These are phyloP conservation scores for Metarhizium sp. DNA, from an alignment of 2,329 filamentous ascomycete species.

Conservation along the genomic window DNA sequence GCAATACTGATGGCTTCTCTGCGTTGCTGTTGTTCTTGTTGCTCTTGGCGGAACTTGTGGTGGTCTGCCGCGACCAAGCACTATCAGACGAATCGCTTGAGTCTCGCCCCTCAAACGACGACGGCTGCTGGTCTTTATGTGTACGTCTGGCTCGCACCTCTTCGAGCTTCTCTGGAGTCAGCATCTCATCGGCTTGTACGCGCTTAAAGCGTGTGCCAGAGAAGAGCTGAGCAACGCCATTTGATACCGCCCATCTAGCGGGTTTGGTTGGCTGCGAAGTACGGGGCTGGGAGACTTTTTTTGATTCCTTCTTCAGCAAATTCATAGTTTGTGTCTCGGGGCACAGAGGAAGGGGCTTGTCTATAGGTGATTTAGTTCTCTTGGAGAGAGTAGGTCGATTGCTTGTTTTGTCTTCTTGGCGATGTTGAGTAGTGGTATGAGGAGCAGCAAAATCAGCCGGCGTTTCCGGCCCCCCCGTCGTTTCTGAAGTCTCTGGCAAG, in stretches of 20 bases:
- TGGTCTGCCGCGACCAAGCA: not conserved
- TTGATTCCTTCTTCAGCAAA: not conserved
- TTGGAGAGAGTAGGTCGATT: not conserved
- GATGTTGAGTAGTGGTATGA: not conserved
- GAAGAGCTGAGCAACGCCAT: conserved; percentile 49
- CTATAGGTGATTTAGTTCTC: not conserved
- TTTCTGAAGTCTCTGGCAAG: conserved; percentile 6
- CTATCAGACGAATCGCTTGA: conserved; percentile 2
- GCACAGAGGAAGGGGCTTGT: conserved; percentile 3
- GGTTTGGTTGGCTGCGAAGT: conserved; percentile 8
- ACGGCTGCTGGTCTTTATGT: not conserved
- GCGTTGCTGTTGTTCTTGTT: not conserved
- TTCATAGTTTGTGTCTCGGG: conserved; percentile 15
- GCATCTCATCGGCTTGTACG: conserved; percentile 50
- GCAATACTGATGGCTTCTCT: not conserved
- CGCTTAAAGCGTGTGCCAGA: conserved; percentile 44
- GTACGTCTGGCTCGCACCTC: not conserved
- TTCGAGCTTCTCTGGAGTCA: not conserved
- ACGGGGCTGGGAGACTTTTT: not conserved
- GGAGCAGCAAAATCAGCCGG: not conserved
- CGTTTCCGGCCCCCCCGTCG: not conserved
- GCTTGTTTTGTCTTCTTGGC: not conserved
- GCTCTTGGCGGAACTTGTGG: not conserved
- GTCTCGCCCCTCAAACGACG: not conserved
- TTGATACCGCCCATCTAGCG: conserved; percentile 43